Base-by-base conservation (phyloP, 805 yeast genomes). In the Teunomyces atbi region DNA sequence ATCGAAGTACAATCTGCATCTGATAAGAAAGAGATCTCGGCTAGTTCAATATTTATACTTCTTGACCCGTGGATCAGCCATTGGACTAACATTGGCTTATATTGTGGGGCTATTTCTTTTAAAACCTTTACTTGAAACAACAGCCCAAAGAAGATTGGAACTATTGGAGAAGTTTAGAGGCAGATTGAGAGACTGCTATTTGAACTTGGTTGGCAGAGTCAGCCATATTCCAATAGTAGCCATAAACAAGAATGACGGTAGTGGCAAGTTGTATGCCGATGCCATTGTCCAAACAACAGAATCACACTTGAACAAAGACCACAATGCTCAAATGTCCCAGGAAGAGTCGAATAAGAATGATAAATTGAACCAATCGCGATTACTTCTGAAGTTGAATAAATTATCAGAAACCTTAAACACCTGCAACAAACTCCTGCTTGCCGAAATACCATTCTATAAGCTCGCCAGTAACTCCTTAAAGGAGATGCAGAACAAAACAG, bases 171-270 rank as follows among this genome's bases (percentile, higher is more conserved):
- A 55, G 16, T 66, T 63, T 48, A 45, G 76, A 5, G 56, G 50
- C 23, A 62, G 54, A 40, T 53, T 71, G 21, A 56, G 76, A 41
- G 75, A 68, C 49, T 53, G 63, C 34, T 72, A 69, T 49, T 52
- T 72, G 19, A 62, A 57, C 29, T 49, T 65, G 28, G 60, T 70
- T 11, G 59, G 68, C 7, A 54, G 62, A 35, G 74, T 72, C 6
- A 61, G 63, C 32, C 49, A 66, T 34, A 68, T 72, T 5, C 77
- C 77, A 3, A 68, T 71, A 18, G 71, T 71, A 16, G 67, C 68
- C n/a, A 55, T 68, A 41, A 58, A 60, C 32, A 57, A 59, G 47
- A 45, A 56, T 13, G 55, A 54, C 38, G 63, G 62, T 2, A 51
- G 57, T 26, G 68, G 65, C 2, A 68, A 62, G 48, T 57, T 61